Evolutionary conservation across 768 basidiomycete genomes (phyloP), one percentile per base, ranked within the genome.

Genomic region (Xerocomus potaroensis): DNA sequence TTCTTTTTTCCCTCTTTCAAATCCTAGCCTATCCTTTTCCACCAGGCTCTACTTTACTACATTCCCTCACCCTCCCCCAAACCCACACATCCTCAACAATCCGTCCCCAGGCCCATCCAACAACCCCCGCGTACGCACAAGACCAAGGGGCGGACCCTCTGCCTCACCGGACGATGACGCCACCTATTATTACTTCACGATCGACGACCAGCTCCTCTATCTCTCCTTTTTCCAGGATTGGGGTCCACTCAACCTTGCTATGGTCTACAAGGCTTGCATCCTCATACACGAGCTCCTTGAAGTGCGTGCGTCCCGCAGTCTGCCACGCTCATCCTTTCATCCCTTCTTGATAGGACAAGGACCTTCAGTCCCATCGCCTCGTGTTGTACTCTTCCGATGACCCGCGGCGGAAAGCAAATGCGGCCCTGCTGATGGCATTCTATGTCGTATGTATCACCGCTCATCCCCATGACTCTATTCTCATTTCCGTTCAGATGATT

Each of bases 151-250:
- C 31, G 76, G 78, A n/a, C 77, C 79, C 26, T 77, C 81, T 34
- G 72, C 78, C 21, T 77, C 86, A 14, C 80, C 84, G 19, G 87
- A 91, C 57, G 85, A 87, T 54, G 75, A 80, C 53, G 80, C 84
- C 47, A 75, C 77, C 43, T 90, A 89, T 66, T 89, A 90, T 70
- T 95, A 86, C 70, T 92, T 95, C 72, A 90, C 87, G 47, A 81
- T 95, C 70, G 92, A 96, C 68, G 86, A 93, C 74, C 87, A 91
- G 55, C 77, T 96, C 30, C 77, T 87, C 56, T 96, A 96, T 72
- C 78, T 92, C 54, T 90, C 87, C 26, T 96, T 96, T 77, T 94
- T 87, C 65, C 84, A 91, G 64, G 92, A 96, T 66, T 94, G 90
- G 84, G 92, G 92, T 12, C 92, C 92, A 24, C 74, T 93, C 44